Evolutionary conservation across 2,329 filamentous ascomycete species (phyloP), one percentile per base, ranked within the genome.

Genomic region (Fusarium phyllophilum): DNA sequence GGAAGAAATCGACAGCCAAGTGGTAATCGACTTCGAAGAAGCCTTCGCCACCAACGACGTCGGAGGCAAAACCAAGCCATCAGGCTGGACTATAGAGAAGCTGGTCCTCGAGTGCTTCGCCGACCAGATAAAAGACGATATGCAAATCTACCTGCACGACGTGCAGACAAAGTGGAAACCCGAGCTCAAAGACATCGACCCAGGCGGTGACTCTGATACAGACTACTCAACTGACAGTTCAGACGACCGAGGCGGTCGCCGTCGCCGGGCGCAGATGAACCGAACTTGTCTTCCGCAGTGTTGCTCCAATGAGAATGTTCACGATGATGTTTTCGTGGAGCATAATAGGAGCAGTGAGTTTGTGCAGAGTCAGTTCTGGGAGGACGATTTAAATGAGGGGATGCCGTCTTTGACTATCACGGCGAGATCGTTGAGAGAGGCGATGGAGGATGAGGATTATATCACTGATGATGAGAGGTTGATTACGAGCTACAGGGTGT

Each of bases 91-190:
- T 1, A 7, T 58, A 0, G 55, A 58, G 4, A 58, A 46, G 18
- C 41, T 58, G 3, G 31, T 58, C 8, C 41, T 58, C n/a, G 55
- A 58, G 2, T 5, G 13, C 3, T 58, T 58, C 6, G 55, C 55
- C 10, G 0, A 1, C 1, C 8, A 3, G 0, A 33, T 58, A 3
- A 58, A 58, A 4, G 55, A 58, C 4, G 55, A 46, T 0, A 20
- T 29, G 17, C 24, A 31, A 6, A 15, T 49, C 0, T 15, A 39
- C 1, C 8, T 49, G 0, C 20, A 20, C 0, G 56, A 59, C n/a
- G 17, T 58, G 0, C 18, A 18, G 14, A 22, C 4, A 6, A 46
- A 34, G 1, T 60, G 57, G 34, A 51, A 52, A 1, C 57, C 57
- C 0, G 9, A 31, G 12, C 17, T 60, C 3, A 52, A 24, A 17